A percentile compares a stretch with the other conserved stretches of the same genome.
phyloP scores from a whole-genome alignment of 2,329 filamentous ascomycete species.

The Blumeriella jaapii region DNA sequence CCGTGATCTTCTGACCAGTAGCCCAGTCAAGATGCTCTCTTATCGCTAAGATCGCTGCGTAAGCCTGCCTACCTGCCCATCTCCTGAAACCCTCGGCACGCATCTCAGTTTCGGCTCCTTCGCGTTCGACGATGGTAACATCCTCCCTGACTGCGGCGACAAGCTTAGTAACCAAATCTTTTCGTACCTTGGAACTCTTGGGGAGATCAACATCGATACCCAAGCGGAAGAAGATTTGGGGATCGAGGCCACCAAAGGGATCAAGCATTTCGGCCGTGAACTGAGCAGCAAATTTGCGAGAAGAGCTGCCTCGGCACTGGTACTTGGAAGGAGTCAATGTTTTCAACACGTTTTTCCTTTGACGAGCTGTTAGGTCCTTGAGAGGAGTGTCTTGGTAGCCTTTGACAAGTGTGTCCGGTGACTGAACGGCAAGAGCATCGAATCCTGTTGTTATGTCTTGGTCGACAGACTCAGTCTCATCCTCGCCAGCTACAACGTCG shows the following conservation, averaged over 20 bases:
- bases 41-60: slow-evolving; percentile 14
- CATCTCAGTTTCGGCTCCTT: slow-evolving; percentile 19
- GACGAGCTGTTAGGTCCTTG: slow-evolving; percentile 19
- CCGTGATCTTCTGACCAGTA: slow-evolving; percentile 21
- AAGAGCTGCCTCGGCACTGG: slow-evolving; percentile 12
- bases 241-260: slow-evolving; percentile 18
- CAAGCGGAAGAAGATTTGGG: slow-evolving; percentile 22
- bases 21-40: slow-evolving; percentile 22
- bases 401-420: slow-evolving; percentile 2
- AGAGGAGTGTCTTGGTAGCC: not conserved
- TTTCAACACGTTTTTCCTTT: slow-evolving; percentile 17
- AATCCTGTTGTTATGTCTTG: slow-evolving; percentile 1
- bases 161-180: slow-evolving; percentile 21
- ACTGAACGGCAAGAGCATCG: slow-evolving; percentile 11
- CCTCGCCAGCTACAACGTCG: slow-evolving; percentile 1
- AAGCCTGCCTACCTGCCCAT: slow-evolving; percentile 23
- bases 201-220: slow-evolving; percentile 17
- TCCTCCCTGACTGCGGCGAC: slow-evolving; percentile 21
- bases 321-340: slow-evolving; percentile 12
- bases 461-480: slow-evolving; percentile 1
- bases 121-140: slow-evolving; percentile 18
- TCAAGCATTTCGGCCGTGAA: slow-evolving; percentile 5
- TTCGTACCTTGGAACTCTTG: slow-evolving; percentile 17
- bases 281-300: slow-evolving; percentile 13
- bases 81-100: slow-evolving; percentile 25